Evolutionary conservation across 306 rosid species (phyloP).

Genomic region (Pyrus betulifolia): DNA sequence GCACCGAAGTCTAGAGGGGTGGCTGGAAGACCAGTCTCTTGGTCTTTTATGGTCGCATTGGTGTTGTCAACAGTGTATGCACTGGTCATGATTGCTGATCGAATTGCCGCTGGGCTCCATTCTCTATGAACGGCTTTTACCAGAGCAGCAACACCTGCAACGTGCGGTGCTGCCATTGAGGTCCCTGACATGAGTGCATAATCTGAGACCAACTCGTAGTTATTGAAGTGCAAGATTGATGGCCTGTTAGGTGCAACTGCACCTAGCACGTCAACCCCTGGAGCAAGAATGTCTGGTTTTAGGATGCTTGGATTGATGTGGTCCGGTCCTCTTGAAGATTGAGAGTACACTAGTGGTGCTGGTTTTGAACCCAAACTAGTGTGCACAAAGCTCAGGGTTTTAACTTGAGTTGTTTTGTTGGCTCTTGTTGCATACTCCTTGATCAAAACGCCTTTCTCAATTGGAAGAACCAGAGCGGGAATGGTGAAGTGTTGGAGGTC

Average conservation of each 20-base stretch:
- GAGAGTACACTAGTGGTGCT: neutral
- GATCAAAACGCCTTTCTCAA: neutral
- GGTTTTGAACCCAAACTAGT: conserved; percentile 1
- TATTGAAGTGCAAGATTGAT: no score
- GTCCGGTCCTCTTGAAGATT: conserved; percentile 10
- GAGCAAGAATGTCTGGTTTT: conserved; percentile 11
- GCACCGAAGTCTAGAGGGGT: conserved; percentile 5
- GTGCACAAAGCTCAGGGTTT: neutral
- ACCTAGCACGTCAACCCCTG: neutral
- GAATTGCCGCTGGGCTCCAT: no score
- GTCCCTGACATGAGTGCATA: no score
- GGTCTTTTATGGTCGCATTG: neutral
- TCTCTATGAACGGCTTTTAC: no score
- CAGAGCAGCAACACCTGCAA: no score
- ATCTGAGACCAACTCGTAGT: no score
- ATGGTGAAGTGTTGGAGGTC: neutral
- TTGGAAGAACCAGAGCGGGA: neutral
- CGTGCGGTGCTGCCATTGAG: no score
- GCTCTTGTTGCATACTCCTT: neutral
- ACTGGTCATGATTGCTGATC: neutral
- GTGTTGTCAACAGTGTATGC: conserved; percentile 1
- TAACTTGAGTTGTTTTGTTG: neutral
- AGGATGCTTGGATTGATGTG: neutral
- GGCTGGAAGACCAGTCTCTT: neutral
- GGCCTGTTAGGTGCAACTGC: neutral